These are phyloP conservation scores for Sporothrix phasma DNA, from an alignment of 2,329 filamentous ascomycete genomes.

Conservation along the genomic window DNA sequence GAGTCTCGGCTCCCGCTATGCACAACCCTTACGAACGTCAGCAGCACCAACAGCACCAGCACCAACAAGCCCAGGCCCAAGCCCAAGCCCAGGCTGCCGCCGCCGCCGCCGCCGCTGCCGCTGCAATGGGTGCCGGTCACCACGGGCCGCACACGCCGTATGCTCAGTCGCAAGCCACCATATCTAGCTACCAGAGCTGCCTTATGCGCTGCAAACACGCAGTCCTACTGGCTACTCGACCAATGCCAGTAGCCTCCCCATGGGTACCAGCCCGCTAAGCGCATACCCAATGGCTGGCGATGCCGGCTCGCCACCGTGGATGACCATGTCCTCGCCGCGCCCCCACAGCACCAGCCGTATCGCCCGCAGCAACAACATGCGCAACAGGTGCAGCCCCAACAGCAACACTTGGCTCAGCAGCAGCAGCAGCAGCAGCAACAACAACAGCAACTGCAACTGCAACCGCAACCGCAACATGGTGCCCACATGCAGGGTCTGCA, in stretches of 20 bases:
- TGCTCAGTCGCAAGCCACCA: constrained; percentile 33
- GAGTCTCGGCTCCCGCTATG: constrained; percentile 26
- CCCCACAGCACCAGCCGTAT: constrained; percentile 35
- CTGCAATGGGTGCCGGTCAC: constrained; percentile 25
- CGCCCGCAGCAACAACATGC: constrained; percentile 25
- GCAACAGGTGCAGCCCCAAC: neutral
- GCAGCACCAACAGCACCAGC: constrained; percentile 20
- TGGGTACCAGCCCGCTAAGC: constrained; percentile 45
- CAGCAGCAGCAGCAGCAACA: constrained; percentile 31
- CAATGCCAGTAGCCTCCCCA: constrained; percentile 40
- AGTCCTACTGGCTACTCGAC: constrained; percentile 42
- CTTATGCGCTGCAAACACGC: constrained; percentile 45
- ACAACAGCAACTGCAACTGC: constrained; percentile 29
- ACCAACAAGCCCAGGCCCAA: constrained; percentile 1
- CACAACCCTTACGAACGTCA: constrained; percentile 43
- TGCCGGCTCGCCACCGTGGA: constrained; percentile 54
- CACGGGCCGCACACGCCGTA: constrained; percentile 31
- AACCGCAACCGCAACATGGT: constrained; percentile 6
- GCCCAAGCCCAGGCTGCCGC: neutral
- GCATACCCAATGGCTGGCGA: constrained; percentile 53
- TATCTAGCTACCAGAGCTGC: constrained; percentile 48
- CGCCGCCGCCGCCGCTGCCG: neutral
- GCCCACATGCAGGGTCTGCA: neutral
- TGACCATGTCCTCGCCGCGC: constrained; percentile 49
- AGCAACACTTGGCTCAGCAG: constrained; percentile 18